Conservation (phyloP, 164 flowering plant species). For the Akebia trifoliata region DNA sequence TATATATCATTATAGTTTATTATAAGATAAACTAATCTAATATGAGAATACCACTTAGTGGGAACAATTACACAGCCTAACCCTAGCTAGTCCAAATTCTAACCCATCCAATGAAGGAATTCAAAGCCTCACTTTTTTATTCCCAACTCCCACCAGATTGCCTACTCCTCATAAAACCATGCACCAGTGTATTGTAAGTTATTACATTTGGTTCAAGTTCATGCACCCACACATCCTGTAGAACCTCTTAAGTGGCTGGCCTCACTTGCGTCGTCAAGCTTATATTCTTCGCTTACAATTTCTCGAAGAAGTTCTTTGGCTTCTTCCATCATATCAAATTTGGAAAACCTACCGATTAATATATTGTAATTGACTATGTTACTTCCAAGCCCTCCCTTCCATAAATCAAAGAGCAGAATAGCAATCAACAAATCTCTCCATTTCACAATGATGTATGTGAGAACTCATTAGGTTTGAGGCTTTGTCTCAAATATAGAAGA, state of each 20-base stretch:
- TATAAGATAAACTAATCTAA: no score
- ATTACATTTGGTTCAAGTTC: conserved; percentile 13
- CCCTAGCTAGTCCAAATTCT: no score
- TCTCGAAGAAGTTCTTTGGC: conserved; percentile 9
- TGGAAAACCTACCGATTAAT: conserved; percentile 19
- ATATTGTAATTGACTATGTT: conserved; percentile 13
- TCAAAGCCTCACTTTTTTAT: no score
- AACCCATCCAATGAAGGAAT: no score
- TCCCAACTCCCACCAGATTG: conserved; percentile 1
- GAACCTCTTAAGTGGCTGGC: conserved; percentile 6
- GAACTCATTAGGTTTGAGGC: conserved; percentile 9
- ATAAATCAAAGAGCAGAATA: conserved; percentile 3
- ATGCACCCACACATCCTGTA: conserved; percentile 8
- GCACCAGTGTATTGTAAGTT: conserved; percentile 12
- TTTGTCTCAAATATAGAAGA: conserved; percentile 12
- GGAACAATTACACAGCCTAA: no score
- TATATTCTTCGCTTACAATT: conserved; percentile 1
- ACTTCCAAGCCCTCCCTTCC: conserved; percentile 6
- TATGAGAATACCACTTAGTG: no score
- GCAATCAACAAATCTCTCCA: conserved; percentile 15
- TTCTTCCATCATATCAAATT: conserved; percentile 12
- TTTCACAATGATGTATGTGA: conserved; percentile 21
- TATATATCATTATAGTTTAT: no score
- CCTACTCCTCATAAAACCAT: conserved; percentile 14
- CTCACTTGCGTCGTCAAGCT: no score